Conservation (phyloP, 768 basidiomycete genomes). For the Leccinum variicolor region DNA sequence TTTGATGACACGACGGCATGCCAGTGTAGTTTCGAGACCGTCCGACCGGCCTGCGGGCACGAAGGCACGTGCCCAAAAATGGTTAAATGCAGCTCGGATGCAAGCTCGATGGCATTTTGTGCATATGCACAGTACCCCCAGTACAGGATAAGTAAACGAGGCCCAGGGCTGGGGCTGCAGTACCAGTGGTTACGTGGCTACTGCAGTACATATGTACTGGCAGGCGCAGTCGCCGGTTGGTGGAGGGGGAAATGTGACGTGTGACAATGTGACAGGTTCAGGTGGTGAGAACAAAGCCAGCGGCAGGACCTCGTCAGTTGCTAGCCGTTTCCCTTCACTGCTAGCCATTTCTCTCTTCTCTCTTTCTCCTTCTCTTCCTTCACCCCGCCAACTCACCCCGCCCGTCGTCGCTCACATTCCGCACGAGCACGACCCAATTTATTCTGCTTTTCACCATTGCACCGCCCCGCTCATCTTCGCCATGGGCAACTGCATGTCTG, state of each 20-base stretch:
- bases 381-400: no score
- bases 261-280: conserved; percentile 20
- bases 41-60: background rate
- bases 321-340: conserved; percentile 8
- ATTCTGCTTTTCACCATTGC: background rate
- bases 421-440: background rate
- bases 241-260: conserved; percentile 2
- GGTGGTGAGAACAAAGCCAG: conserved; percentile 25
- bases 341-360: background rate
- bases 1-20: background rate
- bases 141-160: no score
- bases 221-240: no score
- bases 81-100: conserved; percentile 11
- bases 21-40: background rate
- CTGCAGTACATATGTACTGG: no score
- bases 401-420: background rate
- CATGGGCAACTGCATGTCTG: conserved; percentile 71
- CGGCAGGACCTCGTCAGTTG: conserved; percentile 8
- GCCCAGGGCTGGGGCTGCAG: no score
- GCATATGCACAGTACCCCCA: no score
- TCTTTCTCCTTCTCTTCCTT: no score
- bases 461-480: background rate
- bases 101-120: no score
- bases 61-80: conserved; percentile 6
- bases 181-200: no score